These are phyloP conservation scores for Paecilomyces fulvus DNA, from an alignment of 2,329 filamentous ascomycete genomes.

Conservation along the genomic window DNA sequence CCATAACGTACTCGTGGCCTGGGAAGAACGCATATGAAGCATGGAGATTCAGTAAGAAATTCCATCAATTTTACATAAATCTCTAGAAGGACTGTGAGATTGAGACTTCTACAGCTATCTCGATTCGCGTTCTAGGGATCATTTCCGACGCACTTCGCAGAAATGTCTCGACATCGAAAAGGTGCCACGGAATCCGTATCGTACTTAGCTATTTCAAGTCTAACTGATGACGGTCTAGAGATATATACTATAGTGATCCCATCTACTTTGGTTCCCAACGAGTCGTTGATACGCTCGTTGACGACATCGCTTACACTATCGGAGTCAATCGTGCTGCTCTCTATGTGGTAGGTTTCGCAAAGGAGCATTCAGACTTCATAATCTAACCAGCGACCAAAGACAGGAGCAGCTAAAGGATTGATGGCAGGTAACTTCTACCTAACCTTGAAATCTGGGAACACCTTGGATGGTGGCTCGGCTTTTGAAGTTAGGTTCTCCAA, in stretches of 20 bases:
- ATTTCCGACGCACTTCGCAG: constrained; percentile 45
- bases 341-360: constrained; percentile 42
- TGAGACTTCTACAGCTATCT: constrained; percentile 35
- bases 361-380: neutral
- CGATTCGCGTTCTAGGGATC: constrained; percentile 48
- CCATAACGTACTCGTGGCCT: constrained; percentile 44
- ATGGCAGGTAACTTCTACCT: constrained; percentile 27
- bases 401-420: constrained; percentile 37
- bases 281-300: constrained; percentile 50
- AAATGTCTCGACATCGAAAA: constrained; percentile 46
- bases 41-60: constrained; percentile 40
- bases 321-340: constrained; percentile 46
- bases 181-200: constrained; percentile 27
- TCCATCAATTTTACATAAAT: neutral
- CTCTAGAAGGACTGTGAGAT: neutral
- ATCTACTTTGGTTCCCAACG: constrained; percentile 50
- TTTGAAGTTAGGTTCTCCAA: constrained; percentile 28
- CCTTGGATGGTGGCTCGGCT: constrained; percentile 31
- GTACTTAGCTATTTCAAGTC: neutral
- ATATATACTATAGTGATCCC: constrained; percentile 57
- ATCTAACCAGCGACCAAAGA: constrained; percentile 17
- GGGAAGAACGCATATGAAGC: constrained; percentile 48
- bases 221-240: constrained; percentile 32
- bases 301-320: constrained; percentile 54
- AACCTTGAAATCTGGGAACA: constrained; percentile 10